Evolutionary conservation across 129 eudicot species (phyloP), one percentile per base, ranked within the genome.

Genomic region (Kitagawia praeruptora): DNA sequence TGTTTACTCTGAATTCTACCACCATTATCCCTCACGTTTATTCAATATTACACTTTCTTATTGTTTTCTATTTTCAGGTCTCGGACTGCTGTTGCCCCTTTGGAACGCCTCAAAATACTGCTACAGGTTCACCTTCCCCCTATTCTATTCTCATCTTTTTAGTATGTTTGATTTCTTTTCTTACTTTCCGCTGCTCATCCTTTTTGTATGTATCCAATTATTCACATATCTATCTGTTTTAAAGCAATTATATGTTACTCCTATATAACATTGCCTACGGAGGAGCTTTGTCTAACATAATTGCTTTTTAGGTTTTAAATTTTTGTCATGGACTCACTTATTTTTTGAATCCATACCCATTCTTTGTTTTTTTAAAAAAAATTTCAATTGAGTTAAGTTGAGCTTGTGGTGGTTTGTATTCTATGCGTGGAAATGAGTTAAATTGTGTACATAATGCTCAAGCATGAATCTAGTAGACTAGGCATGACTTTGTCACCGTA

Each of bases 61-160:
- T 31, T 9, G 13, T 0, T 80, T n/a, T 46, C 23, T 73, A 34
- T 80, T 82, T 49, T 49, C 92, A 93, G 98, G 81, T 93, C 98
- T 10, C 96, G 98, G 25, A 93, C 96, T 83, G 98, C 96, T 76
- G 98, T 93, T 42, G 98, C 96, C 45, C 98, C 98, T 34, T 44
- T 93, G 83, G 98, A 93, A 87, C 89, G 98, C 34, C 54, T 93
- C 66, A 93, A 93, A 74, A 93, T 93, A 77, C 77, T 93, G 84
- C 88, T 88, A 34, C 98, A 93, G 96, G 97, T 92, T 56, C 46
- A 38, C 54, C 28, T 14, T 31, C 34, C 34, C n/a, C 31, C 15
- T 15, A 34, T 39, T 64, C 49, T 13, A 13, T 15, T 11, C 3
- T 44, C 13, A 42, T 38, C 37, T 37, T 16, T 44, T 76, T 18